These are phyloP conservation scores for Trifolium repens DNA, from an alignment of 306 rosid genomes.

Conservation along the genomic window DNA sequence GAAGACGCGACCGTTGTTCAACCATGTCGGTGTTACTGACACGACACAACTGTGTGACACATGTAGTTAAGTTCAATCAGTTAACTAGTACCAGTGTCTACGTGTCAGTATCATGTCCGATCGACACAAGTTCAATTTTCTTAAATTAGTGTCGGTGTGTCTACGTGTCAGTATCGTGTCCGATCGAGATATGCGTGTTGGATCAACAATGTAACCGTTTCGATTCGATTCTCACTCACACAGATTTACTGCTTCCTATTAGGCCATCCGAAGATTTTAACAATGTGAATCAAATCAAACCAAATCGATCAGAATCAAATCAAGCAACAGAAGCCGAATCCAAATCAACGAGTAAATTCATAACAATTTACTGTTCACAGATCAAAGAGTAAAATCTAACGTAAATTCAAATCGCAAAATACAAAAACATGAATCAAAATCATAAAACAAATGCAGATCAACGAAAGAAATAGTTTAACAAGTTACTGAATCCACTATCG, in stretches of 20 bases:
- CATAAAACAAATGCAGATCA: constrained; percentile 28
- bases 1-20: not conserved
- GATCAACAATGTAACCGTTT: constrained; percentile 16
- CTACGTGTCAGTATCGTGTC: not conserved
- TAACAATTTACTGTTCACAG: constrained; percentile 8
- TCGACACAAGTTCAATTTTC: too few species aligned
- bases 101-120: too few species aligned
- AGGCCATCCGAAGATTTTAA: not conserved
- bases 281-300: not conserved
- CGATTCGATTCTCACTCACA: constrained; percentile 12
- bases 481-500: constrained; percentile 84
- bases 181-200: not conserved
- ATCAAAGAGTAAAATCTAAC: constrained; percentile 39
- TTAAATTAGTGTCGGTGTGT: not conserved
- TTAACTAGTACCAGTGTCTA: too few species aligned
- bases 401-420: not conserved
- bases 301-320: constrained; percentile 29
- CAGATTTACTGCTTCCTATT: not conserved
- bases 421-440: constrained; percentile 20
- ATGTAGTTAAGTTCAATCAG: not conserved
- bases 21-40: not conserved
- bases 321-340: constrained; percentile 24
- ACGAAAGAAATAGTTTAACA: constrained; percentile 1
- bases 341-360: too few species aligned
- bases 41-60: not conserved